phyloP scores from a whole-genome alignment of 108 stramenopile genomes.

The Nannochloropsis salina region DNA sequence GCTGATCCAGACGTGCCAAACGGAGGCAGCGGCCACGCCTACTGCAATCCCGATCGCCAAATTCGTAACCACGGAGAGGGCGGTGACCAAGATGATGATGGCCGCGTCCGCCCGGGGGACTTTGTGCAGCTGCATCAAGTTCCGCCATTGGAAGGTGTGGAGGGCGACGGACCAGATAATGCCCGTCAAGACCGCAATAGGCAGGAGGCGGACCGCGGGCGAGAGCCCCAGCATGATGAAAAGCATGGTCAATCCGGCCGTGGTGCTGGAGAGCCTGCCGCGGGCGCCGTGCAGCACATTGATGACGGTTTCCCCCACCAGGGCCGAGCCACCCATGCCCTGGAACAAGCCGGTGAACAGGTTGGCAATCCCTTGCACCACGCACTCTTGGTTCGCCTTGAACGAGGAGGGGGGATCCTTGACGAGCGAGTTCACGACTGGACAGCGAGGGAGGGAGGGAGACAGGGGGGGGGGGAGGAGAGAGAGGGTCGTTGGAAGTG shows the following conservation, averaged over 20 bases:
- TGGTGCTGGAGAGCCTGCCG: conserved; percentile 38
- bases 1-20: conserved; percentile 60
- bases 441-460: background rate
- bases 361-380: conserved; percentile 68
- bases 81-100: conserved; percentile 55
- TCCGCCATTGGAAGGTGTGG: conserved; percentile 68
- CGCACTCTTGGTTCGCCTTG: conserved; percentile 57
- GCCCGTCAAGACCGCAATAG: conserved; percentile 64
- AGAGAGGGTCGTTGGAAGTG: background rate
- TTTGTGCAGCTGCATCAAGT: conserved; percentile 60
- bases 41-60: conserved; percentile 59
- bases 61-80: conserved; percentile 57
- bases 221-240: conserved; percentile 63
- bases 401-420: background rate
- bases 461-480: background rate
- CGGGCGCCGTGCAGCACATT: conserved; percentile 67
- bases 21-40: conserved; percentile 53
- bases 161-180: conserved; percentile 72
- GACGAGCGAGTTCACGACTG: background rate
- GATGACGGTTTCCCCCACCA: conserved; percentile 72
- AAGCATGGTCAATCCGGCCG: conserved; percentile 67
- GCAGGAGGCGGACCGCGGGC: conserved; percentile 63
- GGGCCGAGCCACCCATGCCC: conserved; percentile 73
- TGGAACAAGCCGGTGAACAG: conserved; percentile 62
- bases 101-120: conserved; percentile 55